Conservation (phyloP, 2,329 filamentous ascomycete species). For the Clonostachys byssicola region DNA sequence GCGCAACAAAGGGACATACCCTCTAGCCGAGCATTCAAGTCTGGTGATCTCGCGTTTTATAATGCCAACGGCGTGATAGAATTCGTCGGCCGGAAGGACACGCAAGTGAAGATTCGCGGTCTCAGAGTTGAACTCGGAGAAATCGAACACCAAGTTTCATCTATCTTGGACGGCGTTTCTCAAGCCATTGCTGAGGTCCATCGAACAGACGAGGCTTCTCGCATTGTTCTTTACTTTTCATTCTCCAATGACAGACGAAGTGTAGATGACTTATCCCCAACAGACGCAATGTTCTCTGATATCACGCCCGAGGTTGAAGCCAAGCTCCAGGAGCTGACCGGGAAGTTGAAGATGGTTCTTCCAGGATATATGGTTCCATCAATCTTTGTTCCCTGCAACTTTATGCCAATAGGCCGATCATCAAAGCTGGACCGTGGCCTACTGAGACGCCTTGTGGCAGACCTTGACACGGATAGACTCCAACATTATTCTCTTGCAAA, state of each 20-base stretch:
- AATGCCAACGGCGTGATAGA: conserved; percentile 1
- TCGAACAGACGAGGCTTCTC: not conserved
- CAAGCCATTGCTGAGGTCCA: not conserved
- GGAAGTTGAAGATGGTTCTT: not conserved
- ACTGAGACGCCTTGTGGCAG: not conserved
- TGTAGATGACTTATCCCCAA: not conserved
- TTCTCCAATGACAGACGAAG: not conserved
- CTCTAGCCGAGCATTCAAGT: not conserved
- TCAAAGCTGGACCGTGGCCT: not conserved
- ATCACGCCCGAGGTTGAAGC: not conserved
- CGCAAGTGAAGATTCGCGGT: conserved; percentile 2
- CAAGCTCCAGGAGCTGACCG: not conserved
- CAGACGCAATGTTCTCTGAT: not conserved
- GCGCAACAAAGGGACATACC: conserved; percentile 2
- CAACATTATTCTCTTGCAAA: not conserved
- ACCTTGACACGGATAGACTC: not conserved
- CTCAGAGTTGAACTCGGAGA: conserved; percentile 1
- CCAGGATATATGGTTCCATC: conserved; percentile 6
- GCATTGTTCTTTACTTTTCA: not conserved
- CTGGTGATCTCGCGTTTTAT: not conserved
- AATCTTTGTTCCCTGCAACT: conserved; percentile 2
- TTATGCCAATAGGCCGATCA: not conserved
- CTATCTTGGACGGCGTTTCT: not conserved
- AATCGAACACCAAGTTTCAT: not conserved
- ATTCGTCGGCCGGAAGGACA: not conserved